Conservation (phyloP, 2,329 filamentous ascomycete genomes). For the Exserohilum rostratum region DNA sequence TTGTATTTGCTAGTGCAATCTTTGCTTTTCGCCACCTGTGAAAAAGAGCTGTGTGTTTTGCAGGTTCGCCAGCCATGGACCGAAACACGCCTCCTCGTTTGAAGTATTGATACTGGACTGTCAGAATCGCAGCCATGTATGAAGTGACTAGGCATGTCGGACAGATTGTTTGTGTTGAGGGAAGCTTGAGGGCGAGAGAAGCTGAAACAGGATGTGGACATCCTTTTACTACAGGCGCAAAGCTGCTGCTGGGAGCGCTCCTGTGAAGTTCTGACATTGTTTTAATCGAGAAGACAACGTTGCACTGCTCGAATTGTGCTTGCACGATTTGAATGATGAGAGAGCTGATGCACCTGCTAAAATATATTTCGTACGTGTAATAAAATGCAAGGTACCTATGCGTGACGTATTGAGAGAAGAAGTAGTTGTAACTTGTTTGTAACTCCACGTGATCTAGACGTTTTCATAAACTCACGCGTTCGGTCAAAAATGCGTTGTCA, state of each 20-base stretch:
- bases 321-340: neutral
- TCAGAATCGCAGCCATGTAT: neutral
- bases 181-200: neutral
- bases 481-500: too few species aligned
- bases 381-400: neutral
- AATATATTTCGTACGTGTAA: neutral
- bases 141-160: conserved; percentile 10
- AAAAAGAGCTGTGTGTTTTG: conserved; percentile 1
- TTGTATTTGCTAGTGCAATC: conserved; percentile 9
- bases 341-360: neutral
- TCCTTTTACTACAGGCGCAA: neutral
- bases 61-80: neutral
- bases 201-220: conserved; percentile 1
- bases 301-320: neutral
- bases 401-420: neutral
- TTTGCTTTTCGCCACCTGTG: conserved; percentile 13
- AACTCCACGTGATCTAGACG: too few species aligned
- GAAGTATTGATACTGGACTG: conserved; percentile 1
- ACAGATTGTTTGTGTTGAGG: neutral
- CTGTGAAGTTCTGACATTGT: neutral
- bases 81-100: conserved; percentile 10
- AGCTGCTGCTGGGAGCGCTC: neutral
- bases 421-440: too few species aligned
- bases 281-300: neutral
- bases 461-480: too few species aligned